phyloP scores from a whole-genome alignment of 2,329 filamentous ascomycete genomes.

The Clarireedia monteithiana region DNA sequence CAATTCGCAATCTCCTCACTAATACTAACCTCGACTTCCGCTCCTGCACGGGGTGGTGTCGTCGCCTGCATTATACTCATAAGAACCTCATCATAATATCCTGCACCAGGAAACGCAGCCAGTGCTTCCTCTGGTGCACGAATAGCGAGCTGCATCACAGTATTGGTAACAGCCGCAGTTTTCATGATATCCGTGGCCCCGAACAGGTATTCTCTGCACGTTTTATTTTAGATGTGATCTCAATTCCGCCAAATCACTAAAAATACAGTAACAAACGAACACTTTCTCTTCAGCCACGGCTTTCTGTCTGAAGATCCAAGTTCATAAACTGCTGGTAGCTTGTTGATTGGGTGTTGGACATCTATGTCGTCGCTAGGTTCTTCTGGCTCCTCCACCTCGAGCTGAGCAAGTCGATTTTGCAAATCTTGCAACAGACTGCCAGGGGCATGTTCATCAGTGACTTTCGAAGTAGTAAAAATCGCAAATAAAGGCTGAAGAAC shows the following conservation, averaged over 20 bases:
- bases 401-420: conserved; percentile 10
- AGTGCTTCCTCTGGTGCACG: conserved; percentile 5
- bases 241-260: conserved; percentile 8
- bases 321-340: background rate
- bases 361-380: background rate
- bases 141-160: conserved; percentile 10
- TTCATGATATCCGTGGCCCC: conserved; percentile 10
- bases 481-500: conserved; percentile 12
- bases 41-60: background rate
- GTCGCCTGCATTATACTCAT: background rate
- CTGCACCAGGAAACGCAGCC: background rate
- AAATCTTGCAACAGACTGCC: background rate
- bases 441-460: background rate
- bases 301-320: background rate
- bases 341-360: background rate
- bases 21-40: background rate
- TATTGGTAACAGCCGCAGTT: conserved; percentile 8
- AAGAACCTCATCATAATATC: background rate
- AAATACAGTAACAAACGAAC: conserved; percentile 10
- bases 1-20: background rate
- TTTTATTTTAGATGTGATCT: background rate
- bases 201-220: conserved; percentile 6
- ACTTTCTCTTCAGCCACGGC: conserved; percentile 6
- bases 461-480: background rate
- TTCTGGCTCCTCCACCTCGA: conserved; percentile 12